A percentile compares a stretch with the other conserved stretches of the same genome.
Conservation (phyloP, 2,329 filamentous ascomycete genomes). For the Fusarium sp. region DNA sequence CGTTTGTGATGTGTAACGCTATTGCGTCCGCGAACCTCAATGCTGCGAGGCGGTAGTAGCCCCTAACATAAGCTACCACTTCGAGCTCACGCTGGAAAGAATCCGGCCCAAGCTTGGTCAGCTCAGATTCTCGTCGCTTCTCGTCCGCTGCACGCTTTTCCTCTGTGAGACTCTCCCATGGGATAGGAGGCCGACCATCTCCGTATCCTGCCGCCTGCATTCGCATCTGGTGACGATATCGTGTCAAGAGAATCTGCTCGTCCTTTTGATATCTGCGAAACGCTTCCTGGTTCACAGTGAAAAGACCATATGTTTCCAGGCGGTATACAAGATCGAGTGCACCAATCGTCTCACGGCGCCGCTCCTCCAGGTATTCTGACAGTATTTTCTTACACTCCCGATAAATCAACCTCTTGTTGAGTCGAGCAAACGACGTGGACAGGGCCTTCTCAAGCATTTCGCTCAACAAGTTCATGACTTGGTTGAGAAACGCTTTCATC, state of each 20-base stretch:
- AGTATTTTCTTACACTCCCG: constrained; percentile 61
- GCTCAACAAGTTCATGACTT: constrained; percentile 64
- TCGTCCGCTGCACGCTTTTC: constrained; percentile 63
- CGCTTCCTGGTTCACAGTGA: constrained; percentile 67
- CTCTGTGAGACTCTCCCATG: constrained; percentile 62
- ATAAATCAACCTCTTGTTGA: constrained; percentile 65
- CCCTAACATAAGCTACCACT: constrained; percentile 73
- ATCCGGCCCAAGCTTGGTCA: constrained; percentile 67
- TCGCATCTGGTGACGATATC: constrained; percentile 64
- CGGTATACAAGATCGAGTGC: constrained; percentile 62
- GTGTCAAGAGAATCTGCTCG: constrained; percentile 61
- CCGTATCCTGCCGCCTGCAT: constrained; percentile 58
- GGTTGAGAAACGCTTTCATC: constrained; percentile 62
- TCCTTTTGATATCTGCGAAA: constrained; percentile 61
- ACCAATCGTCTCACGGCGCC: constrained; percentile 53
- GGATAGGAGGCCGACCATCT: constrained; percentile 49
- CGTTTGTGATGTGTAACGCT: constrained; percentile 62
- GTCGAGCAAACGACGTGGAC: constrained; percentile 59
- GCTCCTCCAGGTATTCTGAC: constrained; percentile 59
- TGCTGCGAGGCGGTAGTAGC: constrained; percentile 77
- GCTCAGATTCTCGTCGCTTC: constrained; percentile 58
- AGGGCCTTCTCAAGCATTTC: constrained; percentile 62
- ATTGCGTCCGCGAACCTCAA: constrained; percentile 72
- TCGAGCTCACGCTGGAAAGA: constrained; percentile 71
- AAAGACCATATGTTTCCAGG: constrained; percentile 68